phyloP scores from a whole-genome alignment of 371 early-diverging fungal species.

The Zancudomyces culisetae region DNA sequence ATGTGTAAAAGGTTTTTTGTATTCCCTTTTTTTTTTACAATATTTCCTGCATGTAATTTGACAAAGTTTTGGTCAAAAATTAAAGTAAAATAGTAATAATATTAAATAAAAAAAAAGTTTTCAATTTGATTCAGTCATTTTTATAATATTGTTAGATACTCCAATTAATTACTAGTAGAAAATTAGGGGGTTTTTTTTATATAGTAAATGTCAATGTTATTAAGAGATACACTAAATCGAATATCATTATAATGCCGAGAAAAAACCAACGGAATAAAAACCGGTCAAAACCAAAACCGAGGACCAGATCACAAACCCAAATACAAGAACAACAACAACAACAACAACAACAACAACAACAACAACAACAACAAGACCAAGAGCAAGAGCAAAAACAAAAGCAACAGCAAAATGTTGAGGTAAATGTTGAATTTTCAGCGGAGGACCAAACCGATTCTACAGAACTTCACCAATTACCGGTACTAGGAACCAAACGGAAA shows the following conservation, averaged over 20 bases:
- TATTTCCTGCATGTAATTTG: too few species aligned
- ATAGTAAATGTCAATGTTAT: background rate
- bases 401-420: background rate
- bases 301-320: background rate
- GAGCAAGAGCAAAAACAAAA: background rate
- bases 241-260: background rate
- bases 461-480: background rate
- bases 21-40: too few species aligned
- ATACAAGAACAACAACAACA: background rate
- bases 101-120: too few species aligned
- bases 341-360: background rate
- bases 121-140: too few species aligned
- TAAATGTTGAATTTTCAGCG: background rate
- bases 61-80: too few species aligned
- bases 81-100: too few species aligned
- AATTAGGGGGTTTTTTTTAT: too few species aligned
- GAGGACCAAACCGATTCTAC: background rate
- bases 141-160: too few species aligned
- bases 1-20: too few species aligned
- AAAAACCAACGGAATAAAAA: background rate
- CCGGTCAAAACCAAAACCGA: background rate
- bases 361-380: background rate
- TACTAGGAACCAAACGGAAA: too few species aligned
- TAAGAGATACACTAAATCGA: background rate
- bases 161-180: too few species aligned